Percentiles rank a stretch among this genome's conserved stretches.
Evolutionary conservation across 805 yeast genomes (phyloP).

Genomic region (Clavispora asparagi): DNA sequence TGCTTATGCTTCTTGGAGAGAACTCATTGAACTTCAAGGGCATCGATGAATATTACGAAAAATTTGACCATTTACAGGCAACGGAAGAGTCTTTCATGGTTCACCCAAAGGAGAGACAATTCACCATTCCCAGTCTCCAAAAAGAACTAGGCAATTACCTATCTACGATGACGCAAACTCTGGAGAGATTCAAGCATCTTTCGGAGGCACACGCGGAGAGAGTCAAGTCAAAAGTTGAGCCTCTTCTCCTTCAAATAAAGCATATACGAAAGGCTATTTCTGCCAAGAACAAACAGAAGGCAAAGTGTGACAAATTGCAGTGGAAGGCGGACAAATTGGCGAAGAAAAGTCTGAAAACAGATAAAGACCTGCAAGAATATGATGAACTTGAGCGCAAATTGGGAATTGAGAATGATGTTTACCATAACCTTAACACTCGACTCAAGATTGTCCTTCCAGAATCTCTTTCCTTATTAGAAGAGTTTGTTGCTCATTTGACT

Average conservation of each 20-base stretch:
- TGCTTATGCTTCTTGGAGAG: slow-evolving; percentile 27
- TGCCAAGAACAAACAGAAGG: slow-evolving; percentile 41
- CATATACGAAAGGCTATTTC: slow-evolving; percentile 35
- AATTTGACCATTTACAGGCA: slow-evolving; percentile 20
- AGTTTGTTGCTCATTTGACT: slow-evolving; percentile 41
- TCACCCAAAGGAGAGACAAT: slow-evolving; percentile 34
- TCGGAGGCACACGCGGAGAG: slow-evolving; percentile 24
- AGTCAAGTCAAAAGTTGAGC: slow-evolving; percentile 30
- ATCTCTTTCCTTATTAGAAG: slow-evolving; percentile 40
- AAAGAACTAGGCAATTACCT: slow-evolving; percentile 23
- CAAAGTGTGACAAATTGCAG: slow-evolving; percentile 34
- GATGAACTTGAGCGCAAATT: slow-evolving; percentile 24
- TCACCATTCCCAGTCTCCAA: slow-evolving; percentile 9
- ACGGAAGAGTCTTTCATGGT: slow-evolving; percentile 21
- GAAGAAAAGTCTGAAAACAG: slow-evolving; percentile 21
- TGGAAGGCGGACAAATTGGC: slow-evolving; percentile 34
- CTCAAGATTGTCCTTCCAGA: slow-evolving; percentile 43
- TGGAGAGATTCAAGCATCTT: slow-evolving; percentile 11
- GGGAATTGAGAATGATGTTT: slow-evolving; percentile 25
- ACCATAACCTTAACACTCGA: slow-evolving; percentile 28
- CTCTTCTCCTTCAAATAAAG: slow-evolving; percentile 34
- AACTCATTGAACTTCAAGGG: slow-evolving; percentile 34
- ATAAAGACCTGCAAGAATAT: slow-evolving; percentile 34
- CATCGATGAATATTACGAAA: slow-evolving; percentile 24
- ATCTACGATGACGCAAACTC: slow-evolving; percentile 15